Evolutionary conservation across 371 early-diverging fungal genomes (phyloP).

Genomic region (Mortierella sp.): DNA sequence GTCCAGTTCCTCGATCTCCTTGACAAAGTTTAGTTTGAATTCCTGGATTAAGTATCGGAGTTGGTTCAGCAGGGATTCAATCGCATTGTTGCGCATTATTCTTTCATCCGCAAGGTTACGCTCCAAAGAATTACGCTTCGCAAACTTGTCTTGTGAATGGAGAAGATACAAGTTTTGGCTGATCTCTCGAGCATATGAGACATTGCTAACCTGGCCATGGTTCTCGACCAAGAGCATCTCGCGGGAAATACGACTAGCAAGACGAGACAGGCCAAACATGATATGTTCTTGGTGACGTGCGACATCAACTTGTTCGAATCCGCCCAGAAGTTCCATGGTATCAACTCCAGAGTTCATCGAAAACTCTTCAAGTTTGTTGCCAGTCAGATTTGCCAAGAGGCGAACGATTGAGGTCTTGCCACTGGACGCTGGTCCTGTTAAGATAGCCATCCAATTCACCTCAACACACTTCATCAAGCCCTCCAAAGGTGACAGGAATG

Average conservation of each 20-base stretch:
- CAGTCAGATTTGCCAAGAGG: constrained; percentile 83
- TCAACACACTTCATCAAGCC: constrained; percentile 90
- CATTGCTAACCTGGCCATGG: constrained; percentile 2
- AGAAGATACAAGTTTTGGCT: constrained; percentile 55
- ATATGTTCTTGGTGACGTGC: constrained; percentile 80
- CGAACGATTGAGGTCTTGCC: constrained; percentile 94
- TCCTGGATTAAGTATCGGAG: constrained; percentile 44
- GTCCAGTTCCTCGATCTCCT: constrained; percentile 41
- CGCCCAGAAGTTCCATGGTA: constrained; percentile 95
- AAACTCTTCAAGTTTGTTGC: constrained; percentile 89
- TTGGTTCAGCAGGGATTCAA: constrained; percentile 45
- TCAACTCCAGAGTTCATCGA: constrained; percentile 96
- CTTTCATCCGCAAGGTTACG: constrained; percentile 44
- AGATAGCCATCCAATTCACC: constrained; percentile 92
- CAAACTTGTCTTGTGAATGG: constrained; percentile 53
- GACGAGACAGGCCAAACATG: constrained; percentile 58
- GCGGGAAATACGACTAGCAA: constrained; percentile 49
- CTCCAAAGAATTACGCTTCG: constrained; percentile 32
- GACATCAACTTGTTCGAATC: constrained; percentile 96
- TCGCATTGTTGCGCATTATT: constrained; percentile 56
- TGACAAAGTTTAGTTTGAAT: constrained; percentile 35
- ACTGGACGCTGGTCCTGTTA: constrained; percentile 87
- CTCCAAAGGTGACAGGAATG: constrained; percentile 78
- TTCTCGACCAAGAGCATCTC: constrained; percentile 37
- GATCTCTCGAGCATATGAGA: constrained; percentile 51